phyloP scores from a whole-genome alignment of 257 asterid genomes.

The Forsythia suspensa region DNA sequence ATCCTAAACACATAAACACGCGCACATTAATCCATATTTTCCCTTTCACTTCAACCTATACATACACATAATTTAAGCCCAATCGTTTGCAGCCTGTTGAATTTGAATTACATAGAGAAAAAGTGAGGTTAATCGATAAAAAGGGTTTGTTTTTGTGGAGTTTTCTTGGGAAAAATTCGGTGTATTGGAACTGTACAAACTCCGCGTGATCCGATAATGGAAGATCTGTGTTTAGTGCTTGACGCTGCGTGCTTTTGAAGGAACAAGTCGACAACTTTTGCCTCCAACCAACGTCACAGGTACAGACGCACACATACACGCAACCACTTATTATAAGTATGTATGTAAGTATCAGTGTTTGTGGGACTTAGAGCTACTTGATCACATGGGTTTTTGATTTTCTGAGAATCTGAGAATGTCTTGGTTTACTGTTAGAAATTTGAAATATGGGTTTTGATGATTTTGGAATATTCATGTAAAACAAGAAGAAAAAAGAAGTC shows the following conservation, averaged over 20 bases:
- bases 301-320: background rate
- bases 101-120: background rate
- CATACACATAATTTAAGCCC: background rate
- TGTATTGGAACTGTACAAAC: background rate
- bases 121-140: background rate
- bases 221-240: slow-evolving; percentile 72
- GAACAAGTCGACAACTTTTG: slow-evolving; percentile 42
- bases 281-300: slow-evolving; percentile 36
- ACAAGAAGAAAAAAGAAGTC: background rate
- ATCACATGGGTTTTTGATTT: slow-evolving; percentile 20
- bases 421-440: background rate
- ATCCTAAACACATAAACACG: slow-evolving; percentile 22
- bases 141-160: slow-evolving; percentile 5
- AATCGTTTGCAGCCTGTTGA: slow-evolving; percentile 16
- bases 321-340: background rate
- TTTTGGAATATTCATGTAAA: slow-evolving; percentile 10
- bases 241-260: slow-evolving; percentile 67
- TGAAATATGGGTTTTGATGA: background rate
- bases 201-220: slow-evolving; percentile 42
- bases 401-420: slow-evolving; percentile 15
- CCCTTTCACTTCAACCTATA: slow-evolving; percentile 17
- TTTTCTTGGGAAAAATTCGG: slow-evolving; percentile 25
- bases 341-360: slow-evolving; percentile 26
- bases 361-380: slow-evolving; percentile 12
- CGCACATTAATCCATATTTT: slow-evolving; percentile 10